Percentiles rank a stretch among this genome's conserved stretches.
phyloP scores from a whole-genome alignment of 2,329 filamentous ascomycete genomes.

The Metarhizium robertsii region DNA sequence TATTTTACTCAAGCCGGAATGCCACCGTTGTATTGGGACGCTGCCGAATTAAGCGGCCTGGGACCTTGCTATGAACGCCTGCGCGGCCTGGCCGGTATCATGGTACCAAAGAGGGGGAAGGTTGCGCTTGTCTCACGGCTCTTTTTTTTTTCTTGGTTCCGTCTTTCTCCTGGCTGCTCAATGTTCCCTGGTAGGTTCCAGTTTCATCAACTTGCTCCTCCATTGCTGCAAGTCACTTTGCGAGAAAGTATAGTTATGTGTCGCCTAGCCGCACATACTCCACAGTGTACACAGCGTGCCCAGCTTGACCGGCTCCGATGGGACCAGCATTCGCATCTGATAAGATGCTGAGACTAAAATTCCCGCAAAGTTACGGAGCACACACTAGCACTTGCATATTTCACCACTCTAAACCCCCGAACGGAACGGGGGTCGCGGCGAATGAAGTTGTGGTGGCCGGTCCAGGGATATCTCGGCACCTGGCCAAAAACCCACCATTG shows the following conservation, averaged over 20 bases:
- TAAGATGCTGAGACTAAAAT: neutral
- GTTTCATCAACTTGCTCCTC: neutral
- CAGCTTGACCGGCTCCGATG: neutral
- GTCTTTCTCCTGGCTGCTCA: neutral
- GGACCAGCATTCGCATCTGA: neutral
- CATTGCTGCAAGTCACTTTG: neutral
- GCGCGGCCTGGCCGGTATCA: slow-evolving; percentile 2
- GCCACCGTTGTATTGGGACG: neutral
- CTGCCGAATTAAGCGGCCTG: neutral
- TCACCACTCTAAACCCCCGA: neutral
- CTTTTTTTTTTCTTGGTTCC: neutral
- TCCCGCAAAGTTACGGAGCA: neutral
- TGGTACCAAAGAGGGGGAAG: neutral
- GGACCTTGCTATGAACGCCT: no score
- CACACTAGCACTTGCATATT: neutral
- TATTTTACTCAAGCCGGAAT: neutral
- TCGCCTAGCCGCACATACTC: no score
- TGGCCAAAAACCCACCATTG: neutral
- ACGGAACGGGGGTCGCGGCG: neutral
- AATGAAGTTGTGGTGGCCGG: neutral
- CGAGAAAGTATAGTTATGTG: neutral
- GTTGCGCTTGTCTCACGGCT: neutral
- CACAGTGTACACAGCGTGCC: neutral
- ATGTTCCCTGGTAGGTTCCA: no score
- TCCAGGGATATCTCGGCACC: neutral